phyloP scores from a whole-genome alignment of 805 yeast species.

The Kluyveromyces lactis region DNA sequence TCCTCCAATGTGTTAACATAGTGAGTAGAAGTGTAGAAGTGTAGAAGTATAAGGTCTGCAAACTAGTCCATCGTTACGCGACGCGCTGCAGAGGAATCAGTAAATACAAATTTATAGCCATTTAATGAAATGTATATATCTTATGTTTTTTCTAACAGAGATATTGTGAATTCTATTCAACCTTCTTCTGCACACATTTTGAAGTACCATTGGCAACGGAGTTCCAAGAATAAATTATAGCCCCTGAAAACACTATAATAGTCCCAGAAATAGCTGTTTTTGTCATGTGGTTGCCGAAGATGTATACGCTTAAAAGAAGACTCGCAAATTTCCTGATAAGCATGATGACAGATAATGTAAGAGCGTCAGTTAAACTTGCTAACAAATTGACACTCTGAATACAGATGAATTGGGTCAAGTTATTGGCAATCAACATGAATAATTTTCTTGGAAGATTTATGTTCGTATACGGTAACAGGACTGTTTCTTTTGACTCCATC shows the following conservation, averaged over 20 bases:
- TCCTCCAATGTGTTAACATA: too few relatives aligned
- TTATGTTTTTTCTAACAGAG: too few relatives aligned
- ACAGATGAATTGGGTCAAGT: slow-evolving; percentile 53
- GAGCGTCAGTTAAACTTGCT: slow-evolving; percentile 48
- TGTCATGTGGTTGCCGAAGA: slow-evolving; percentile 42
- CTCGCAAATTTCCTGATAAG: slow-evolving; percentile 55
- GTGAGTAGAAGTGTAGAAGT: too few relatives aligned
- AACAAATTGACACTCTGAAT: slow-evolving; percentile 59
- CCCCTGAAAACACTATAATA: slow-evolving; percentile 45
- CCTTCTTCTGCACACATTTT: too few relatives aligned
- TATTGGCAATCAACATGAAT: slow-evolving; percentile 34
- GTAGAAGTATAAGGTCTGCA: too few relatives aligned
- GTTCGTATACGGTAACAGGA: background rate
- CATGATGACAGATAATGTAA: slow-evolving; percentile 54
- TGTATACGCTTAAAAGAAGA: slow-evolving; percentile 43
- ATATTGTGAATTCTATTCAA: too few relatives aligned
- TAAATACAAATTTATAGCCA: too few relatives aligned
- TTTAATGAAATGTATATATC: too few relatives aligned
- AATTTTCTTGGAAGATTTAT: slow-evolving; percentile 19
- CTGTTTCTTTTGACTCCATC: too few relatives aligned
- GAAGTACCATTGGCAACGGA: background rate
- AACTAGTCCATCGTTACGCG: too few relatives aligned
- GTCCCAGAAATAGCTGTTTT: slow-evolving; percentile 39
- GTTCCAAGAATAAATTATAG: slow-evolving; percentile 34
- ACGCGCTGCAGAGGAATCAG: too few relatives aligned